Evolutionary conservation across 2,329 filamentous ascomycete genomes (phyloP).

Genomic region (Pseudogymnoascus sp.): DNA sequence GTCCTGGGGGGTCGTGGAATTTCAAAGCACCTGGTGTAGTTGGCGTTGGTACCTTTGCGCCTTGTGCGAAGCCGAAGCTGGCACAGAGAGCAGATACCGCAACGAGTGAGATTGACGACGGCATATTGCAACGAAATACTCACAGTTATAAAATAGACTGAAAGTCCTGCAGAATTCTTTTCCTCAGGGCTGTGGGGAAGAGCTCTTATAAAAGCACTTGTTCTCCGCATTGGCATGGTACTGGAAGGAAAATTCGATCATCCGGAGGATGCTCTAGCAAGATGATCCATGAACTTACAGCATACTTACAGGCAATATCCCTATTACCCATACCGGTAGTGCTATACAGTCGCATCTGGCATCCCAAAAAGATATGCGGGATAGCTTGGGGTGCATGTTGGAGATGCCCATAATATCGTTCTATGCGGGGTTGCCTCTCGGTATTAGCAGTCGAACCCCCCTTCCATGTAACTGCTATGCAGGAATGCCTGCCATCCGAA

Average conservation of each 20-base stretch:
- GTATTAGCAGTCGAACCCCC: neutral
- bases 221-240: neutral
- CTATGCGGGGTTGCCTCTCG: neutral
- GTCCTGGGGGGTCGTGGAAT: constrained; percentile 13
- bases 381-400: neutral
- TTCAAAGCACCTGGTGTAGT: neutral
- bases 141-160: neutral
- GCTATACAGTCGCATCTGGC: neutral
- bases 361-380: neutral
- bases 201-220: neutral
- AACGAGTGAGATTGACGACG: neutral
- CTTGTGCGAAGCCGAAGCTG: neutral
- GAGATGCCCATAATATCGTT: neutral
- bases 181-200: neutral
- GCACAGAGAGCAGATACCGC: neutral
- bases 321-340: neutral
- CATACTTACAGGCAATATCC: neutral
- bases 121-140: neutral
- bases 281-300: neutral
- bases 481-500: neutral
- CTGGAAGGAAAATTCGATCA: neutral
- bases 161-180: neutral
- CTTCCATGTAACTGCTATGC: neutral
- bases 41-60: neutral
- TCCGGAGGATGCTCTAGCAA: neutral